Evolutionary conservation across 2,329 filamentous ascomycete species (phyloP), one percentile per base, ranked within the genome.

Genomic region (Fusarium cicatricum): DNA sequence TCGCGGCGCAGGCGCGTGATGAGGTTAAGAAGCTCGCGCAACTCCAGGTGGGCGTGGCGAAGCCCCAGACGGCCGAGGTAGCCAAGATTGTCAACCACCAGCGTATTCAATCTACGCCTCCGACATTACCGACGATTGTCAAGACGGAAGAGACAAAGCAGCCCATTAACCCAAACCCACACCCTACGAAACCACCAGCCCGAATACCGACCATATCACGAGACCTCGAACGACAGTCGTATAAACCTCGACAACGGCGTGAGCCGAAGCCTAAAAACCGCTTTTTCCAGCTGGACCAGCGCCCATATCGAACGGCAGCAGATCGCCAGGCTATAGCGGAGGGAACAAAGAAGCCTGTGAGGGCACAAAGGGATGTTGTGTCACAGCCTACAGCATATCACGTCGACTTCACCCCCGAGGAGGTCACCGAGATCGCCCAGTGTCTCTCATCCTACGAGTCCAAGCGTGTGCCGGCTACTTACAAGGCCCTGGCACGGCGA

Each of bases 391-490:
- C 37, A 3, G 61, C 72, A 0, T 73, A 80, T 15, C 81, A 83
- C 55, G 78, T 81, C 7, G 81, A 82, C 62, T 82, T 83, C 36
- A 71, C 72, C 0, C 37, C 55, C 0, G 68, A 73, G 1, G 81
- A 83, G 53, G 60, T 78, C 9, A 47, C 52, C 23, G 21, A 64
- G 14, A 68, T 75, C 15, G 50, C 67, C 15, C 46, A 50, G n/a
- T 47, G 52, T 5, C 39, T 73, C n/a, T 59, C 58, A 5, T 44
- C 19, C 7, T 58, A 60, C 21, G 31, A 68, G n/a, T 32, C 57
- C 1, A n/a, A 45, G 5, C 37, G 17, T 2, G 15, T 68, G 15
- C 56, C 57, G 2, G 63, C 44, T 12, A 69, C 63, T 10, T 28
- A 44, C 6, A 47, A 64, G 19, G 59, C 60, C 16, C 49, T 75